Base-by-base conservation (phyloP, 306 rosid species). In the Senna tora region DNA sequence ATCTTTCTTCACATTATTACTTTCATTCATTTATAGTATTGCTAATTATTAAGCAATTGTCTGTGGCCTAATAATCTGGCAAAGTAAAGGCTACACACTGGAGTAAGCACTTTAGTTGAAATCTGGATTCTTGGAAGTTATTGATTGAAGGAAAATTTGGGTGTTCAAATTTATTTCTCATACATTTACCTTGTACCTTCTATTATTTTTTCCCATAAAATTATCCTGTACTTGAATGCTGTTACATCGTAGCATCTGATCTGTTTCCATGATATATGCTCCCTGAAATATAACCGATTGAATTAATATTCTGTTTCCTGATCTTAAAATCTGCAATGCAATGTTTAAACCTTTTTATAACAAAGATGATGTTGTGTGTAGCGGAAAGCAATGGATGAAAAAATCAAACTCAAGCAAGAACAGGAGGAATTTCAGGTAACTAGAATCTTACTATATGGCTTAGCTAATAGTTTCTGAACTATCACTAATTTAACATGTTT, bases 371-470 rank as follows among this genome's bases (percentile, higher is more conserved):
- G 58, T 73, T 71, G 75, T 76, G 69, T 89, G 80, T 45, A 92
- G 95, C 77, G 90, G 73, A 86, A 90, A 87, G 89, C 77, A 51
- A 73, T 92, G 81, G 95, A 92, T 85, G 95, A 92, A 5, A 86
- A 90, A 75, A 88, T 90, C 75, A 90, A 86, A 85, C 72, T 63
- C 64, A 85, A 90, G 85, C 91, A 90, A 83, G 96, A 88, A 80
- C 87, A 83, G 73, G 96, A 92, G 74, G 74, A 82, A 60, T 67
- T 92, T 15, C 82, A 86, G 93, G 98, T 88, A 80, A 16, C 62
- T 17, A 59, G 34, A 67, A 57, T 81, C 56, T 21, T 39, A 57
- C 57, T 58, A 55, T 77, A 64, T 75, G 58, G 58, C 57, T 59
- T 16, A 70, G 47, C 46, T 36, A 52, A 5, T 13, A 67, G 39